Percentiles rank a stretch among this genome's conserved stretches.
Conservation (phyloP, 257 asterid genomes). For the Fraxinus americana region DNA sequence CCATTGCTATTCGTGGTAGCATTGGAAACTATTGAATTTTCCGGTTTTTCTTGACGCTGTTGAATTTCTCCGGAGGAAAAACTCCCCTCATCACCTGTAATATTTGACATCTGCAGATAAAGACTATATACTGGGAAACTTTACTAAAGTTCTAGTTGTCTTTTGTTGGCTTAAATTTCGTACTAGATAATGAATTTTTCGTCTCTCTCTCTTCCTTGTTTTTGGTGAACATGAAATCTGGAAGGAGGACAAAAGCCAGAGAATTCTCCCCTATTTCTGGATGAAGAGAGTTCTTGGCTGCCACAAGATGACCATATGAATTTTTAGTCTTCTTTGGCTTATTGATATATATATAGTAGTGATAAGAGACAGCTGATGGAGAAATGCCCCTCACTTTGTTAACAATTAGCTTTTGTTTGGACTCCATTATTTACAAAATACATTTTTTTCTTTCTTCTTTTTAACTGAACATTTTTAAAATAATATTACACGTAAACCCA, state of each 20-base stretch:
- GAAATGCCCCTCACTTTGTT: slow-evolving; percentile 29
- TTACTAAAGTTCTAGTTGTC: neutral
- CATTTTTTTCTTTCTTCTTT: no score
- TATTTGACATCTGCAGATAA: slow-evolving; percentile 37
- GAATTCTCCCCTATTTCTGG: slow-evolving; percentile 47
- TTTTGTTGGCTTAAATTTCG: neutral
- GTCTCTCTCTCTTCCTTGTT: neutral
- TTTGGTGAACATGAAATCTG: slow-evolving; percentile 32
- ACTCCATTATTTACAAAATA: no score
- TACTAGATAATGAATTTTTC: neutral
- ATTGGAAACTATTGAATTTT: neutral
- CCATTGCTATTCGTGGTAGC: slow-evolving; percentile 34
- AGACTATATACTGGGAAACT: neutral
- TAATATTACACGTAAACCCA: no score
- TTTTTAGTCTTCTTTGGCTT: slow-evolving; percentile 67
- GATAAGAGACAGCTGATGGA: slow-evolving; percentile 40
- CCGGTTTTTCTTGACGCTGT: slow-evolving; percentile 23
- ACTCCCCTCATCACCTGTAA: slow-evolving; percentile 53
- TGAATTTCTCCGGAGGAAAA: slow-evolving; percentile 49
- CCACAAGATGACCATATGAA: slow-evolving; percentile 23
- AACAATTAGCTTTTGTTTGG: neutral
- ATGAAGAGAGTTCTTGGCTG: slow-evolving; percentile 24
- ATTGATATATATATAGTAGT: slow-evolving; percentile 45
- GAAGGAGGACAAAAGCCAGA: slow-evolving; percentile 51
- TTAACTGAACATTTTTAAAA: no score